Conservation (phyloP, 2,329 filamentous ascomycete genomes). For the Sclerotinia glacialis region DNA sequence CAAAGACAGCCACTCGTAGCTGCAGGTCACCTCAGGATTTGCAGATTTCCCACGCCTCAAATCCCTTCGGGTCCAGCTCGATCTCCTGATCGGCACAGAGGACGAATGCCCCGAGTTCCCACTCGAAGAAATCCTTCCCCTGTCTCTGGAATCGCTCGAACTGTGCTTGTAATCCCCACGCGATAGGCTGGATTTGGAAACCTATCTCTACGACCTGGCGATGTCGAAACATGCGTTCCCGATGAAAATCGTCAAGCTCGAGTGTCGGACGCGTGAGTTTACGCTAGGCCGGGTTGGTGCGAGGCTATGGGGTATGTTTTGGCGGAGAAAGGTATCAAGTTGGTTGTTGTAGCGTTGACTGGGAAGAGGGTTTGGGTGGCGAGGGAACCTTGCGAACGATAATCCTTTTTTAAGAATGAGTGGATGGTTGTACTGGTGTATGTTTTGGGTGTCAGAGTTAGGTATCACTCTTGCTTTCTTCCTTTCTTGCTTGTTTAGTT, state of each 20-base stretch:
- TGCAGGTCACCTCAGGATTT: not conserved
- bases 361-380: not conserved
- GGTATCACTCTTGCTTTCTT: too few relatives aligned
- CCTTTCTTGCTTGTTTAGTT: too few relatives aligned
- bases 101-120: not conserved
- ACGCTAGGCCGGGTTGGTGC: not conserved
- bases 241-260: not conserved
- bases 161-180: not conserved
- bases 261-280: not conserved
- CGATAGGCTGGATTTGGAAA: not conserved
- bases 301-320: not conserved
- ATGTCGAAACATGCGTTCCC: not conserved
- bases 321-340: not conserved
- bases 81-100: not conserved
- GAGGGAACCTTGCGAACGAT: too few relatives aligned
- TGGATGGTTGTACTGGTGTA: too few relatives aligned
- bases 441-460: too few relatives aligned
- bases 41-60: not conserved
- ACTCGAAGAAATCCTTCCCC: not conserved
- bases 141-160: not conserved
- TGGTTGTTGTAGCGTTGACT: not conserved
- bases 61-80: not conserved
- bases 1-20: not conserved
- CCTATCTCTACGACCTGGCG: not conserved
- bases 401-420: too few relatives aligned